Conservation (phyloP, 2,329 filamentous ascomycete species). For the Exophiala aquamarina region DNA sequence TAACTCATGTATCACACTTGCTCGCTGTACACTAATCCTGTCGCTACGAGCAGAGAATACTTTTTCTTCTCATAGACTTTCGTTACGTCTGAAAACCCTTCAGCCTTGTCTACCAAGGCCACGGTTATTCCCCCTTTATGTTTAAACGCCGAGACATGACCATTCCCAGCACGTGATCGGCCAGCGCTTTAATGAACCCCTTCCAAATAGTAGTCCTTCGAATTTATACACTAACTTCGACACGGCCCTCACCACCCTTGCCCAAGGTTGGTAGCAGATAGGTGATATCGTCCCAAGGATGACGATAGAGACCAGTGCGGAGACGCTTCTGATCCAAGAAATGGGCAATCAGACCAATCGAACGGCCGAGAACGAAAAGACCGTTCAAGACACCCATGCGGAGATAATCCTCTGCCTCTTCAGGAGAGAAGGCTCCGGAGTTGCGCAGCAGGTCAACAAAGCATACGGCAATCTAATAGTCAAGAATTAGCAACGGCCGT, state of each 20-base stretch:
- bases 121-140: neutral
- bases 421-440: conserved; percentile 91
- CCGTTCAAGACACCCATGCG: conserved; percentile 99
- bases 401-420: conserved; percentile 98
- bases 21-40: conserved; percentile 3
- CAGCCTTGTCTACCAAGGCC: neutral
- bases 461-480: conserved; percentile 72
- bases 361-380: conserved; percentile 95
- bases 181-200: too few species aligned
- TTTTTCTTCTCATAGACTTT: conserved; percentile 2
- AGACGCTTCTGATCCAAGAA: conserved; percentile 99
- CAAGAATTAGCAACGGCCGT: too few species aligned
- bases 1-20: too few species aligned
- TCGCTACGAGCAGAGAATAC: neutral
- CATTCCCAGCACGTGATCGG: neutral
- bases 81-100: conserved; percentile 1
- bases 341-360: conserved; percentile 98
- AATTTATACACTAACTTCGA: conserved; percentile 65
- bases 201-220: neutral
- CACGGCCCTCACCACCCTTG: conserved; percentile 76
- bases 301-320: conserved; percentile 95
- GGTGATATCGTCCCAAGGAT: conserved; percentile 98
- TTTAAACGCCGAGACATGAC: conserved; percentile 3
- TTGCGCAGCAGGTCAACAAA: conserved; percentile 97
- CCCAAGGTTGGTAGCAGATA: conserved; percentile 83